Base-by-base conservation (phyloP, 352 stramenopile species). In the Pythium phragmitis region DNA sequence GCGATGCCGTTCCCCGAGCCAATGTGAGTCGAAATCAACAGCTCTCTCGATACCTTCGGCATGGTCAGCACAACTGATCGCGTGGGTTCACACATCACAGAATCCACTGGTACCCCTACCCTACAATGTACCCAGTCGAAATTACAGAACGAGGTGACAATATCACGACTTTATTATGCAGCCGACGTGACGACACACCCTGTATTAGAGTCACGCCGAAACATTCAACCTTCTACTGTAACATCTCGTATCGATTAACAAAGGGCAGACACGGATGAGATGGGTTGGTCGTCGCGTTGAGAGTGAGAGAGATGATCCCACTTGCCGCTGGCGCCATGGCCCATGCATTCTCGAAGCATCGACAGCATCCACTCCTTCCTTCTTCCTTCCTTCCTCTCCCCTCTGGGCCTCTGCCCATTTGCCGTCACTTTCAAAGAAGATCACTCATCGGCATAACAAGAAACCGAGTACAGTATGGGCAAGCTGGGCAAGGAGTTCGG, bases 401-500 rank as follows among this genome's bases (percentile, higher is more conserved):
- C 51, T 58, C 36, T 53, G 16, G 23, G n/a, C 23, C 33, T 57
- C 50, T 17, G 23, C 41, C 21, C 21, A 13, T 2, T 39, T 26
- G 13, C 5, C 9, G 26, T 41, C 39, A 60, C 4, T 62, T 53
- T 3, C 17, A 53, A 46, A 62, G 19, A 17, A 55, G 30, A 21
- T 30, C 30, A 21, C 30, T 1, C 0, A 4, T 19, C 57, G 56
- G n/a, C 36, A 41, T 39, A 17, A 17, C 37, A 52, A 12, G 3
- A 48, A 17, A 28, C 0, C 30, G 23, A 13, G 26, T 7, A 23
- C n/a, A 5, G 42, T 39, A 71, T 71, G 65, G 65, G 65, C 65
- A 71, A 71, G 46, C 37, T 41, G n/a, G 65, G 65, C 60, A 72
- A 72, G 43, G 45, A 54, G 30, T 86, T 91, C 39, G 80, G 82